phyloP scores from a whole-genome alignment of 2,329 filamentous ascomycete genomes.

The Neonectria sp. region DNA sequence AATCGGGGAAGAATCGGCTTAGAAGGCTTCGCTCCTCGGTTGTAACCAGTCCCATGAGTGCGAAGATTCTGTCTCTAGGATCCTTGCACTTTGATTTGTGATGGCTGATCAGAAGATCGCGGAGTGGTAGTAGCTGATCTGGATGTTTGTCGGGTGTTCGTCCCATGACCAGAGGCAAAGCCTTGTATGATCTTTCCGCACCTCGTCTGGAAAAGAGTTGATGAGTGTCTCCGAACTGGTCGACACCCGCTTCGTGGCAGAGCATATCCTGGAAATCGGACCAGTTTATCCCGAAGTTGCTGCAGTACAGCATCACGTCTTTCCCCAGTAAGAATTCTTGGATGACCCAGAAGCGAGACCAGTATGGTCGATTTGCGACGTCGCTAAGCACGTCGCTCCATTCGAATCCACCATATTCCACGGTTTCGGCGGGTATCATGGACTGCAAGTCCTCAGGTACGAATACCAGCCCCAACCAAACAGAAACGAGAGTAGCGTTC shows the following conservation, averaged over 20 bases:
- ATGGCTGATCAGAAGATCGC: neutral
- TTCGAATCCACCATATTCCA: neutral
- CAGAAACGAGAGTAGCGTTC: neutral
- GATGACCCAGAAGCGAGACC: slow-evolving; percentile 8
- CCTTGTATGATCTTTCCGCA: neutral
- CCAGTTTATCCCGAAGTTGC: neutral
- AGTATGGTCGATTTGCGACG: slow-evolving; percentile 1
- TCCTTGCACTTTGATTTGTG: slow-evolving; percentile 1
- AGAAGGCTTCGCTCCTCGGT: neutral
- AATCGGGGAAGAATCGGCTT: neutral
- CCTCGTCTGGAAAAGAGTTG: neutral
- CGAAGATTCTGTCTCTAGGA: neutral
- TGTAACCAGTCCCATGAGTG: neutral
- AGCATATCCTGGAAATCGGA: neutral
- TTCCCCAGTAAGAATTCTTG: neutral
- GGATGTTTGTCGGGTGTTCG: neutral
- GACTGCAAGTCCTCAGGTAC: neutral
- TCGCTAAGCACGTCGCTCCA: neutral
- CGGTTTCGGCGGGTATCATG: too few species aligned
- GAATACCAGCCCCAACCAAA: neutral
- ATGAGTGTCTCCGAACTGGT: neutral
- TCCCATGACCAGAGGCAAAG: neutral
- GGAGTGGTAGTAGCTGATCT: neutral
- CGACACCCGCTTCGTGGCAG: neutral
- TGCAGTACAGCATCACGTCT: slow-evolving; percentile 3